phyloP scores from a whole-genome alignment of 2,329 filamentous ascomycete genomes.

The Xylaria sp. region DNA sequence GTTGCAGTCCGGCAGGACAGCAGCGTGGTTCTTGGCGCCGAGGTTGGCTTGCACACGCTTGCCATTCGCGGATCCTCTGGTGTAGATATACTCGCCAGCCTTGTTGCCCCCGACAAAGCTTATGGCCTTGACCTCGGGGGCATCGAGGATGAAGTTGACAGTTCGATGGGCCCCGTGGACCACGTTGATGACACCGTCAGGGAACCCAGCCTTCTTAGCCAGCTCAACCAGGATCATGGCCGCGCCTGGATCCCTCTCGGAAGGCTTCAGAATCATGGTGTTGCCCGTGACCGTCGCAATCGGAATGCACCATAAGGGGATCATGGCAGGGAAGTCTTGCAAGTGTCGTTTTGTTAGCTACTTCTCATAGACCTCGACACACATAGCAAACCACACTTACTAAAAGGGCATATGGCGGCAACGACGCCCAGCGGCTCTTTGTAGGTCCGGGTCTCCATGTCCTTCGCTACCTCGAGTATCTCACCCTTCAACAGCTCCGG shows the following conservation, averaged over 20 bases:
- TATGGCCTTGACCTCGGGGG: slow-evolving; percentile 82
- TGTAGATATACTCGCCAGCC: slow-evolving; percentile 85
- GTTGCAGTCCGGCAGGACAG: slow-evolving; percentile 83
- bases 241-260: slow-evolving; percentile 81
- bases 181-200: slow-evolving; percentile 79
- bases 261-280: slow-evolving; percentile 83
- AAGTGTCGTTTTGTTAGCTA: slow-evolving; percentile 12
- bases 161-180: slow-evolving; percentile 80
- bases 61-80: slow-evolving; percentile 77
- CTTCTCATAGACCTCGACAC: not conserved
- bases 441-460: slow-evolving; percentile 87
- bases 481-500: slow-evolving; percentile 83
- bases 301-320: slow-evolving; percentile 87
- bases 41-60: slow-evolving; percentile 89
- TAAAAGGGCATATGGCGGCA: slow-evolving; percentile 86
- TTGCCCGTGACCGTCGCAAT: slow-evolving; percentile 84
- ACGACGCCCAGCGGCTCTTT: slow-evolving; percentile 80
- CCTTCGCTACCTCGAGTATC: slow-evolving; percentile 82
- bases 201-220: slow-evolving; percentile 78
- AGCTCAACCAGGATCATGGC: slow-evolving; percentile 85
- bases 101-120: slow-evolving; percentile 87
- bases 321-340: slow-evolving; percentile 89
- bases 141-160: slow-evolving; percentile 85
- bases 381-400: slow-evolving; percentile 51
- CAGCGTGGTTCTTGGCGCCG: slow-evolving; percentile 86